Conservation (phyloP, 2,329 filamentous ascomycete genomes). For the Pseudomassariella vexata region DNA sequence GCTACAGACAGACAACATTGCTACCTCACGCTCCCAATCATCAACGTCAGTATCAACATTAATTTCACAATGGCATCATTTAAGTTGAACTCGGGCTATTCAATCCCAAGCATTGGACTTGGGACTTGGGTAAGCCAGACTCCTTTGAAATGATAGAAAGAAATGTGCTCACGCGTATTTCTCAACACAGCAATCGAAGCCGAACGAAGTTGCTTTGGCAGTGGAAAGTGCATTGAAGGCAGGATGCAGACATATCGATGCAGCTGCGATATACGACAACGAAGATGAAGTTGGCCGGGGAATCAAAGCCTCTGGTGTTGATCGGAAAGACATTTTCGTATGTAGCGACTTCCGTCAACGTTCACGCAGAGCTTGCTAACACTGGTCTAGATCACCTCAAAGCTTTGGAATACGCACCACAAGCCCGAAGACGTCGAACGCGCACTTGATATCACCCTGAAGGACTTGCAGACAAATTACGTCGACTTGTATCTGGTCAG, state of each 20-base stretch:
- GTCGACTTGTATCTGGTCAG: conserved; percentile 27
- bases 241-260: conserved; percentile 50
- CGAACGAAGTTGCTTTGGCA: conserved; percentile 9
- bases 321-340: conserved; percentile 7
- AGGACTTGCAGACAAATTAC: conserved; percentile 30
- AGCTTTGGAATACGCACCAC: conserved; percentile 24
- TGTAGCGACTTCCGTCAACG: background rate
- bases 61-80: too few species aligned
- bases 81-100: conserved; percentile 25
- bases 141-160: too few species aligned
- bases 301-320: conserved; percentile 14
- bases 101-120: conserved; percentile 25
- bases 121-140: conserved; percentile 25
- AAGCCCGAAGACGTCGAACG: conserved; percentile 24
- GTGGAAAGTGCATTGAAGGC: conserved; percentile 31
- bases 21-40: too few species aligned
- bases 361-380: background rate
- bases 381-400: conserved; percentile 7
- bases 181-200: conserved; percentile 10
- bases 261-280: conserved; percentile 49
- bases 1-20: too few species aligned
- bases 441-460: conserved; percentile 25
- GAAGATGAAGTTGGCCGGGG: conserved; percentile 39
- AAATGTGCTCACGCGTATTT: too few species aligned
- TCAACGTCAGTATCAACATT: background rate